Evolutionary conservation across 352 stramenopile species (phyloP), one percentile per base, ranked within the genome.

Genomic region (Globisporangium viniferum): DNA sequence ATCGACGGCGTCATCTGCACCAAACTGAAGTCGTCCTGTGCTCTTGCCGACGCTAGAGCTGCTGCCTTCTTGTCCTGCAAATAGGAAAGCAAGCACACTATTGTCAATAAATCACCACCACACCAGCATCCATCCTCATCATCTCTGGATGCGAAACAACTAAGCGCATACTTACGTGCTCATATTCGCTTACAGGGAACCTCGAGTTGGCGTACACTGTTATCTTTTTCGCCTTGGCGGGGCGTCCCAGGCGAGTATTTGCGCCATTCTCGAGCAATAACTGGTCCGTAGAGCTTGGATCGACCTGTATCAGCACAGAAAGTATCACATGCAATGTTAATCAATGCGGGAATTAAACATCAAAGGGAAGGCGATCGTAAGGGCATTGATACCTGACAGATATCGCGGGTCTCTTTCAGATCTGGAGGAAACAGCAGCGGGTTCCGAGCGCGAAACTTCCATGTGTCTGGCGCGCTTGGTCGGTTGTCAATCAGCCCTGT

Each of bases 1-100:
- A 94, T 88, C 33, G 82, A 58, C 10, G 88, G 88, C 14, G 88
- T 96, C 86, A 96, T 94, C 55, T 86, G 73, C 14, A 96, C 84
- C 46, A 95, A 72, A 0, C 75, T 57, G 33, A 77, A 82, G 1
- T 84, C 77, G 6, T 81, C 71, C 33, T 39, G 58, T 15, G 64
- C 59, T 48, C 62, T 62, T 33, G 67, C 59, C 44, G 62, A 56
- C 5, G 57, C 39, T 20, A 56, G 58, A 22, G 15, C 29, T 67
- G n/a, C 59, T 49, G 29, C 35, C 22, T 51, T 41, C 44, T 59
- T 66, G 22, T 18, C 51, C 24, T 67, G 18, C 27, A 66, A n/a
- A 66, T n/a, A n/a, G 8, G 10, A 14, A 35, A 14, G 27, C 18
- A 22, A 15, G 48, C 20, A 56, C 22, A 49, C 31, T 2, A 59